Evolutionary conservation across 148 eudicot species (phyloP), one percentile per base, ranked within the genome.

Genomic region (Salicornia ramosissima): DNA sequence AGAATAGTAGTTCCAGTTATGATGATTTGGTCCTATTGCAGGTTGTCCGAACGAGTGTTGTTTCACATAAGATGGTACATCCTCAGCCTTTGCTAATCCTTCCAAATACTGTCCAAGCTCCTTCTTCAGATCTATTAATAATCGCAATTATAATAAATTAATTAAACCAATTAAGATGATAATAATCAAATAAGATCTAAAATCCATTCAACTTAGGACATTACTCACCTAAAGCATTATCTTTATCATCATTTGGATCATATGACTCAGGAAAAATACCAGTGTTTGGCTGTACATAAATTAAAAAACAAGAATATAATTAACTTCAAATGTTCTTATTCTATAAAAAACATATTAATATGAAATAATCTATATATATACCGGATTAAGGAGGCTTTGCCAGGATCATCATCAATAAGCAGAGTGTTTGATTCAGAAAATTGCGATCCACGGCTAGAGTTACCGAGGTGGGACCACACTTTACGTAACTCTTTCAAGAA

Each of bases 251-350:
- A 26, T 45, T 59, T 46, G 51, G 62, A 68, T 74, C 73, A 74
- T 76, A 84, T 0, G 69, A 2, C 0, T 0, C 1, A 15, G 80
- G 82, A 54, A 78, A 84, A 13, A 84, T 75, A 43, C 83, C 84
- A 0, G 86, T 77, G 53, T 84, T 75, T 28, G 78, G 83, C 88
- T 86, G 84, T 68, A 79, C 34, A 79, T 29, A 14, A 21, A 16
- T 34, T 6, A 50, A 1, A 63, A 0, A 29, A n/a, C 62, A 18
- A 29, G 2, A 45, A 11, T 7, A 0, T 31, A 6, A 13, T 31
- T 5, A 26, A 29, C 10, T 25, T 8, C 19, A 22, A 10, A 60
- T 36, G 31, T 1, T 31, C 42, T n/a, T n/a, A n/a, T n/a, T n/a
- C n/a, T n/a, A n/a, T n/a, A n/a, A n/a, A n/a, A n/a, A n/a, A n/a